Evolutionary conservation across 2,329 filamentous ascomycete species (phyloP), one percentile per base, ranked within the genome.

Genomic region (Talaromyces sp.): DNA sequence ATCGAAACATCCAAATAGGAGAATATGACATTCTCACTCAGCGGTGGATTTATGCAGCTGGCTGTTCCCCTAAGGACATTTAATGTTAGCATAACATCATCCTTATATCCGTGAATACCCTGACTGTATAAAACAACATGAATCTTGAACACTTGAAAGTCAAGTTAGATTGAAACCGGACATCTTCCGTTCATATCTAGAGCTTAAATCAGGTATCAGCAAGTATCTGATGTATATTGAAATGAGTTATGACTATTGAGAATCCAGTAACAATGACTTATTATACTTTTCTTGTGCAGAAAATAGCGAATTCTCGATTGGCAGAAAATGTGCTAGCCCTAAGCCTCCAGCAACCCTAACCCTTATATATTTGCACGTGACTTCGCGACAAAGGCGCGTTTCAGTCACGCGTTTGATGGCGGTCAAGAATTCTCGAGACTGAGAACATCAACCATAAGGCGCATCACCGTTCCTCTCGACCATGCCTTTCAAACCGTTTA

Each of bases 401-500:
- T 19, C 27, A 45, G 31, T 10, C n/a, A 47, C 56, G 40, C 47
- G 63, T 64, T 19, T 25, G 3, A 22, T 27, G 3, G 27, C 29
- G 29, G 29, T 22, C 61, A 27, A 19, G n/a, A 64, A n/a, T 1
- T 13, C 29, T 47, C 15, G 5, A 29, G 10, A 40, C 51, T 25
- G 17, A 3, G 17, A 58, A 58, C 27, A n/a, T 45, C 56, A 43
- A 58, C n/a, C 10, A 5, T 15, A 27, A 36, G 13, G 27, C 15
- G 17, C 61, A 45, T 47, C 10, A 10, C 36, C 8, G 31, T 36
- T 49, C 19, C 3, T 8, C 27, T 3, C 38, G 61, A 64, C 62
- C 67, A 81, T 81, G 78, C 75, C 78, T 63, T 80, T 79, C 65
- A 82, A 81, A 69, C 80, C 80, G 5, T 82, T 82, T 64, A 79